Evolutionary conservation across 1,284 basidiomycete genomes (phyloP), one percentile per base, ranked within the genome.

Genomic region (Inonotus obliquus): DNA sequence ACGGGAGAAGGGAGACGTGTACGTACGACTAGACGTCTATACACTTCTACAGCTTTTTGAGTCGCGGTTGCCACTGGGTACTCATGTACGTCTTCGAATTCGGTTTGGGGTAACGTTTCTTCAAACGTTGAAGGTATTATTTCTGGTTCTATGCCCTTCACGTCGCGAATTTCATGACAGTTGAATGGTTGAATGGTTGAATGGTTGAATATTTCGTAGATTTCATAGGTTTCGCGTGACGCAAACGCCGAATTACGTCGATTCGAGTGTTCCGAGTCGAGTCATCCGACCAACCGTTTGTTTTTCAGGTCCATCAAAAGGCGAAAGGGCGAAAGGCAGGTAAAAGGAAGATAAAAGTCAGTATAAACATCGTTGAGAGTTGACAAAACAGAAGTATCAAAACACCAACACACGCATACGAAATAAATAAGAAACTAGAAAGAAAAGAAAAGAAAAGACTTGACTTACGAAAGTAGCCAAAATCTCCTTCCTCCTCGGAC

Each of bases 41-140:
- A 97, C n/a, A 96, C 94, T 69, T 96, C 92, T 7, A 94, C 83
- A 0, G 91, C 95, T 78, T 98, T 98, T 67, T 96, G 89, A 1
- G 86, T 87, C 1, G 94, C 94, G 0, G 95, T 98, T 7, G 95
- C 87, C 4, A 97, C 92, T 0, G 96, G 93, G 72, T 99, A 98
- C 71, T 97, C 94, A 63, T 93, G 91, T 17, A 91, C 81, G 65
- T 92, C 83, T 27, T 85, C 84, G 62, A 88, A 98, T 2, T 83
- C 81, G 19, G 76, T 75, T 54, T 90, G 78, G 0, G 84, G 79
- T 14, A 98, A 77, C 69, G 96, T 79, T 73, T 98, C 96, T 41
- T 84, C 82, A 67, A 98, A 98, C 0, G 82, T 91, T 1, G 94
- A 96, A 0, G 94, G 91, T 0, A 97, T 80, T 62, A 97, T 83